A percentile compares a stretch with the other conserved stretches of the same genome.
These are phyloP conservation scores for Sclerospora graminicola DNA, from an alignment of 352 stramenopile genomes.

Conservation along the genomic window DNA sequence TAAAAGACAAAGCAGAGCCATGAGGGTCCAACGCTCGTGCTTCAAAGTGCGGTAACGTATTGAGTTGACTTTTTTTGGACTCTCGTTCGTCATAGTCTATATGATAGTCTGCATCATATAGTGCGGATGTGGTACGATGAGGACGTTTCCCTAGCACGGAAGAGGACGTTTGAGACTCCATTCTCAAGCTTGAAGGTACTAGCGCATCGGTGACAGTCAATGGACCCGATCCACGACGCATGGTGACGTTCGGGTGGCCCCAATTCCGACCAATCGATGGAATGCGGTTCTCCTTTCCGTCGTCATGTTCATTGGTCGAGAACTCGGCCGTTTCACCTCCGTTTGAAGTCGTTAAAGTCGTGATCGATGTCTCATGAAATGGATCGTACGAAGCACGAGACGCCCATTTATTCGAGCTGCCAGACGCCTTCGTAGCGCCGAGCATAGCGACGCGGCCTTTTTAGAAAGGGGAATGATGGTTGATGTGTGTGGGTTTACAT, in stretches of 20 bases:
- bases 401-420: slow-evolving; percentile 22
- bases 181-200: too few species aligned
- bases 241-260: slow-evolving; percentile 12
- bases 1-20: neutral
- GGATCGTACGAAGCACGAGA: slow-evolving; percentile 16
- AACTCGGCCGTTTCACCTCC: slow-evolving; percentile 5
- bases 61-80: too few species aligned
- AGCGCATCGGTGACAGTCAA: too few species aligned
- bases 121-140: too few species aligned
- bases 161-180: too few species aligned
- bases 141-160: slow-evolving; percentile 20
- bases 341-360: neutral
- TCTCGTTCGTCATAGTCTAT: too few species aligned
- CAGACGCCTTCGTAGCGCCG: too few species aligned
- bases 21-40: slow-evolving; percentile 11
- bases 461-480: slow-evolving; percentile 1
- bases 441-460: slow-evolving; percentile 1
- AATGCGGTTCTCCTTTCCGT: slow-evolving; percentile 23
- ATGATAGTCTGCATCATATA: too few species aligned
- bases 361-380: slow-evolving; percentile 3
- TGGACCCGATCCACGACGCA: slow-evolving; percentile 3
- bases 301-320: slow-evolving; percentile 1
- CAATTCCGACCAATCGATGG: slow-evolving; percentile 3
- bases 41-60: too few species aligned
- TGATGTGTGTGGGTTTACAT: slow-evolving; percentile 3